Base-by-base conservation (phyloP, 441 rosid genomes). In the Erodium trifolium region DNA sequence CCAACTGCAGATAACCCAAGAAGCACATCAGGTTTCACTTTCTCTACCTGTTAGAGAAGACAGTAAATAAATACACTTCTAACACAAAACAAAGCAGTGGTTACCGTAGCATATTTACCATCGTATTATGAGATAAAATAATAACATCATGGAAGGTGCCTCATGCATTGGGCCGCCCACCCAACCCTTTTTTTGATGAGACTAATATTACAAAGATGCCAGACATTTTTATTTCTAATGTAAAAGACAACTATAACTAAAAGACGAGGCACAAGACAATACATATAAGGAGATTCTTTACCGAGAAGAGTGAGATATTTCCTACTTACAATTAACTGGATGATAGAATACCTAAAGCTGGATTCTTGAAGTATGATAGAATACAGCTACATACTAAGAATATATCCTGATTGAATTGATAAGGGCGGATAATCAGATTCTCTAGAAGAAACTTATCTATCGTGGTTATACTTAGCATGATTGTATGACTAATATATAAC, bases 1-100 rank as follows among this genome's bases (percentile, higher is more conserved):
- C 99, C 99, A 84, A 95, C 99, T 17, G 96, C 99, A 72, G 99
- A 95, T 77, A 95, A 83, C 75, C 99, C 99, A 79, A 95, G 98
- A 77, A 95, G 98, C 76, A 95, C 98, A 80, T 95, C 97, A 71
- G 97, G 98, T 82, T 90, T 89, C 79, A 95, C 99, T 81, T 85
- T 86, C 62, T 79, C 86, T 79, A 95, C 97, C 99, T 95, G 83
- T 75, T 69, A 73, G 73, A 47, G 16, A 29, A 63, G 6, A 47
- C 14, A 67, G 14, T 19, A 23, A 67, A 45, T 18, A 39, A 39
- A 67, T 31, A 29, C 10, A 41, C 49, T 29, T 19, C 65, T 11
- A 69, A 37, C 59, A 69, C 12, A 23, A 59, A 57, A 34, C 43
- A 53, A 11, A 68, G 17, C 11, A 23, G n/a, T 55, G 29, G 12